Conservation (phyloP, 176 grass and related monocot genomes). For the Ensete ventricosum region DNA sequence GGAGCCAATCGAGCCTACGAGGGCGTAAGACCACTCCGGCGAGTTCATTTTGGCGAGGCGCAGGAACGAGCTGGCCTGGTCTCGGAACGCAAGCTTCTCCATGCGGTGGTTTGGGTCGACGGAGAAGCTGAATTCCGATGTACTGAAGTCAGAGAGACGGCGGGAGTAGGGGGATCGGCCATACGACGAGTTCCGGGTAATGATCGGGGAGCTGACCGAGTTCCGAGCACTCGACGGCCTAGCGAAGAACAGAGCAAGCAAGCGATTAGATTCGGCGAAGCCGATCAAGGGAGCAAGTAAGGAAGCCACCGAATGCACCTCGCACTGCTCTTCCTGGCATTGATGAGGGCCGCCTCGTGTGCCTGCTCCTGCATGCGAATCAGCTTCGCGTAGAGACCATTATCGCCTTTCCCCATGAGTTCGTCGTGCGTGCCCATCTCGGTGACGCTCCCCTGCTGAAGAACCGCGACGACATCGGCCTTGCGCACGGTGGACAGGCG, state of each 20-base stretch:
- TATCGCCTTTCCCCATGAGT: constrained; percentile 63
- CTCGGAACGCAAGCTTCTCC: constrained; percentile 63
- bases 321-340: constrained; percentile 75
- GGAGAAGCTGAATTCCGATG: constrained; percentile 61
- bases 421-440: constrained; percentile 95
- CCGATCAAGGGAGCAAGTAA: not conserved
- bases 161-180: constrained; percentile 78
- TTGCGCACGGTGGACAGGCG: constrained; percentile 91
- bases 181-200: constrained; percentile 92
- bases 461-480: constrained; percentile 83
- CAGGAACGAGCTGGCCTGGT: constrained; percentile 82
- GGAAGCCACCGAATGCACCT: constrained; percentile 19
- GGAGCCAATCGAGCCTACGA: constrained; percentile 22
- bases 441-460: constrained; percentile 61
- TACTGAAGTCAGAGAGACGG: constrained; percentile 87
- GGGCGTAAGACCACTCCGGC: constrained; percentile 26
- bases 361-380: constrained; percentile 99
- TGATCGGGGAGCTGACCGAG: constrained; percentile 93
- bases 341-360: constrained; percentile 63
- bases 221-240: constrained; percentile 82
- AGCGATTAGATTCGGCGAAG: not conserved
- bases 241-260: not conserved
- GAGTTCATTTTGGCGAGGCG: constrained; percentile 46
- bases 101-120: constrained; percentile 40
- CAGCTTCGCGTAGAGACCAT: constrained; percentile 67